Conservation (phyloP, 108 stramenopile species). For the Parietichytrium sp. region DNA sequence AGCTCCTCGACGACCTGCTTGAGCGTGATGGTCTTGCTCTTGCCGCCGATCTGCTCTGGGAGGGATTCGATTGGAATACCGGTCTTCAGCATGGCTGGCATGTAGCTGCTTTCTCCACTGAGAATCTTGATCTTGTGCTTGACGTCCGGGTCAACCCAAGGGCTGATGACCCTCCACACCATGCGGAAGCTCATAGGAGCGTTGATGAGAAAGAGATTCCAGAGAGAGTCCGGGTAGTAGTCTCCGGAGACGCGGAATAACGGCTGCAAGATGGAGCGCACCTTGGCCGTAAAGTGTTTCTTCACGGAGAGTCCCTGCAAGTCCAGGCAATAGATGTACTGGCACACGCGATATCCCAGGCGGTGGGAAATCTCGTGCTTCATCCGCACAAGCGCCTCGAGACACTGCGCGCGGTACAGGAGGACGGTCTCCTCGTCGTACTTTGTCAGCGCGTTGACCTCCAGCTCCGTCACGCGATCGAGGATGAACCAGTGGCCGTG, state of each 20-base stretch:
- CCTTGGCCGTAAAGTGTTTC: slow-evolving; percentile 38
- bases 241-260: background rate
- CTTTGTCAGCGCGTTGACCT: slow-evolving; percentile 9
- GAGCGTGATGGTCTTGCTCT: background rate
- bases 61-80: slow-evolving; percentile 24
- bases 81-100: slow-evolving; percentile 16
- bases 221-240: slow-evolving; percentile 48
- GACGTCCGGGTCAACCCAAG: slow-evolving; percentile 50
- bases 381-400: background rate
- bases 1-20: background rate
- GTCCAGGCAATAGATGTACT: slow-evolving; percentile 34
- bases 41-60: slow-evolving; percentile 32
- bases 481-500: slow-evolving; percentile 36
- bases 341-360: background rate
- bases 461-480: slow-evolving; percentile 12
- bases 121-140: slow-evolving; percentile 50
- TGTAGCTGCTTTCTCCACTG: background rate
- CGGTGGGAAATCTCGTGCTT: background rate
- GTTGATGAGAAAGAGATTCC: slow-evolving; percentile 53
- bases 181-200: slow-evolving; percentile 46
- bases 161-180: slow-evolving; percentile 48
- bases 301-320: slow-evolving; percentile 20
- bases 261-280: slow-evolving; percentile 9
- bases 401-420: slow-evolving; percentile 33
- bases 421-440: slow-evolving; percentile 6